Evolutionary conservation across 345 rosid species (phyloP).

Genomic region (Bruguiera gymnorhiza): DNA sequence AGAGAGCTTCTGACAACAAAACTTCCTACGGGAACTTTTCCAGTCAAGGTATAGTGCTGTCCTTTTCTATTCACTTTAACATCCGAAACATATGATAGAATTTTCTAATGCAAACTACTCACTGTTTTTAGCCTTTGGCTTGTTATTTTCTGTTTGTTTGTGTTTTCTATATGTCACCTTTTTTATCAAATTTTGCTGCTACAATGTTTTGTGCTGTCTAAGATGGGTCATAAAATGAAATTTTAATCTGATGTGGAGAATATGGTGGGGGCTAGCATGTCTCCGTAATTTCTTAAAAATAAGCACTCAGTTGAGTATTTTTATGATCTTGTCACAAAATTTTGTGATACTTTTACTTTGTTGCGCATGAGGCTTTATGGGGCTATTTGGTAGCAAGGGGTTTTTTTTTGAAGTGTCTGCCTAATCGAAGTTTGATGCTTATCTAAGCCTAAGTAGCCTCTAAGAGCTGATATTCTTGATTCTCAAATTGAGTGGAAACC

Average conservation of each 20-base stretch:
- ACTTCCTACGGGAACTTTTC: slow-evolving; percentile 91
- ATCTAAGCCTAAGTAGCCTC: not conserved
- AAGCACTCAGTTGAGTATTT: not conserved
- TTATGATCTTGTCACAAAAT: not conserved
- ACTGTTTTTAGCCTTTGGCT: not conserved
- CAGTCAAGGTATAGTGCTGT: slow-evolving; percentile 70
- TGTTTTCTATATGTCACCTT: not conserved
- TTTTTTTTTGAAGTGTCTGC: not conserved
- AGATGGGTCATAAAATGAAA: too few species aligned
- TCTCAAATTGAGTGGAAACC: slow-evolving; percentile 1
- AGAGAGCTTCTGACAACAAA: slow-evolving; percentile 94
- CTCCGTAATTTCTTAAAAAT: not conserved
- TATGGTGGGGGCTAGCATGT: not conserved
- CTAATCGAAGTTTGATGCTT: not conserved
- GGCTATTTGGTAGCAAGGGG: not conserved
- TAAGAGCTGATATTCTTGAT: not conserved
- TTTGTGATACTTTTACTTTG: not conserved
- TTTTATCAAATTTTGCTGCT: not conserved
- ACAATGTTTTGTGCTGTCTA: too few species aligned
- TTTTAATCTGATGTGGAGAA: too few species aligned
- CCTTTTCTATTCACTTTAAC: slow-evolving; percentile 2
- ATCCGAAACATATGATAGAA: not conserved
- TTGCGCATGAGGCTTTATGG: not conserved
- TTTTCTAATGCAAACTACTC: not conserved
- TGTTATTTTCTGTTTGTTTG: slow-evolving; percentile 3